These are phyloP conservation scores for Bisporella sp. DNA, from an alignment of 2,329 filamentous ascomycete genomes.

Conservation along the genomic window DNA sequence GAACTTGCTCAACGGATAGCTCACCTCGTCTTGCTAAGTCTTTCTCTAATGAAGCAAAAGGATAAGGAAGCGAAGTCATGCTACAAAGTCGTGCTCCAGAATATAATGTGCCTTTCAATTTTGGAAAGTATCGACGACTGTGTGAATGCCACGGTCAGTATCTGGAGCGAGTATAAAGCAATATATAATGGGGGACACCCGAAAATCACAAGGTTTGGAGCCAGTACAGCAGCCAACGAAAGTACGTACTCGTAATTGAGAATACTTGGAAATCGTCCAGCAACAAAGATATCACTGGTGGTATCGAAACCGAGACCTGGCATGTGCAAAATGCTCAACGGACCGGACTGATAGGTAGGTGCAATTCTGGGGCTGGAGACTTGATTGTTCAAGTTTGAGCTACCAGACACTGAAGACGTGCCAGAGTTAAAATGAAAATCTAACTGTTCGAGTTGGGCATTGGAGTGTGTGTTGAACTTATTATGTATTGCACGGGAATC, in stretches of 20 bases:
- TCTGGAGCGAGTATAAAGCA: too few species aligned
- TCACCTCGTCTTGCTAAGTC: slow-evolving; percentile 49
- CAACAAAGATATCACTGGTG: slow-evolving; percentile 69
- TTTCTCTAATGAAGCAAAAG: slow-evolving; percentile 55
- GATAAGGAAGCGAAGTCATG: slow-evolving; percentile 61
- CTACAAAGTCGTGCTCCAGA: slow-evolving; percentile 76
- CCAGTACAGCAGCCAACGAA: neutral
- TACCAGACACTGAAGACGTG: slow-evolving; percentile 13
- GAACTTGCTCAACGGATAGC: slow-evolving; percentile 47
- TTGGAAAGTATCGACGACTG: slow-evolving; percentile 78
- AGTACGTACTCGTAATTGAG: slow-evolving; percentile 41
- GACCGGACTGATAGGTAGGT: slow-evolving; percentile 70
- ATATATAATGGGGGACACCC: too few species aligned
- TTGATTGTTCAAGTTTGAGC: slow-evolving; percentile 30
- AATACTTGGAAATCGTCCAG: slow-evolving; percentile 81
- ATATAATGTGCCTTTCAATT: slow-evolving; percentile 69
- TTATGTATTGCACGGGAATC: slow-evolving; percentile 53
- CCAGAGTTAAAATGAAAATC: neutral
- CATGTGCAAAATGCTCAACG: slow-evolving; percentile 75
- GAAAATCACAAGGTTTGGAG: too few species aligned
- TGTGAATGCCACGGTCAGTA: slow-evolving; percentile 28
- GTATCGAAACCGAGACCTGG: slow-evolving; percentile 39
- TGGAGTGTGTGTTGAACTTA: slow-evolving; percentile 7
- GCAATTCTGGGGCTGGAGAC: slow-evolving; percentile 54
- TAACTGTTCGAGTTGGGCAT: neutral